Base-by-base conservation (phyloP, 23 red algal genomes). In the Gracilaria vermiculophylla region DNA sequence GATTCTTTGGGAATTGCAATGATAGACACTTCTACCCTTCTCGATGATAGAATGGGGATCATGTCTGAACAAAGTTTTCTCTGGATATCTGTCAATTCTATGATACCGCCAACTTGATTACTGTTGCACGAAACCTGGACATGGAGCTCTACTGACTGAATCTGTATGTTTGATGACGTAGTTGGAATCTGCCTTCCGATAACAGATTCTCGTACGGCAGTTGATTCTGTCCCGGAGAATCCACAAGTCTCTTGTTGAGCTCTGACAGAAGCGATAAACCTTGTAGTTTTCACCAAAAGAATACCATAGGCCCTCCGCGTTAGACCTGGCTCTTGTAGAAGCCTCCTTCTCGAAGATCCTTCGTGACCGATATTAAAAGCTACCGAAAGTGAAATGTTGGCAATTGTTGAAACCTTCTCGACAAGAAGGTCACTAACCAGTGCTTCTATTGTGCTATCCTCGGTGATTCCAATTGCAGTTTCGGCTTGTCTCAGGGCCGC, bases 171-270 rank as follows among this genome's bases (percentile, higher is more conserved):
- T 16, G 42, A 53, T 0, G 42, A 53, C 9, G 4, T 85, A 2
- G 0, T 34, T 13, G 32, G 51, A 13, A 66, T 19, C 58, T 66
- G 57, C 5, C 81, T 16, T 8, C 35, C 40, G 24, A 53, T 53
- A 25, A 69, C 81, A 31, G 84, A 76, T 14, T 66, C 53, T 13
- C 62, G 49, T 29, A 62, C 24, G 24, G 36, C 36, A 7, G 84
- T 88, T n/a, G 84, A 88, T 32, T 88, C 70, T 10, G 42, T 72
- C 47, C 84, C 84, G 17, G 44, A 55, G 39, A 77, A 88, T 47
- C 70, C 70, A 29, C 84, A 78, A 24, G 48, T 65, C 66, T 88
- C 84, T 55, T 88, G 84, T 62, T 88, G 84, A 29, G 69, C 36
- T 21, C 84, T 76, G 3, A 77, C 73, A 0, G 47, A 53, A n/a